Evolutionary conservation across 1,139 yeast species (phyloP).

Genomic region (Trichomonascaceae sp.): DNA sequence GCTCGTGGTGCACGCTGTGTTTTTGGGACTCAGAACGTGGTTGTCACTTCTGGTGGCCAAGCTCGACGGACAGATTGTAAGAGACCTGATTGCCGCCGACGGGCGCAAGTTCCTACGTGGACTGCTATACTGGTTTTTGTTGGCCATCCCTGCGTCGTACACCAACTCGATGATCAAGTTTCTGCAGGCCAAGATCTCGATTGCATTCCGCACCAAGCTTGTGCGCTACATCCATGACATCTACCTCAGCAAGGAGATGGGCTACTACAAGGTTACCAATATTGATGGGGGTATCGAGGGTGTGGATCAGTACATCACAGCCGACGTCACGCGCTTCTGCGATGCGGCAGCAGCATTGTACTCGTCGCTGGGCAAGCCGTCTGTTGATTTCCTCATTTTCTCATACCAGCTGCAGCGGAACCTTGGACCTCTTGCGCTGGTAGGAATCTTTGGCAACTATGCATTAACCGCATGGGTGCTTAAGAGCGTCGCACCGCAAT

Average conservation of each 20-base stretch:
- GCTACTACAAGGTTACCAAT: slow-evolving; percentile 55
- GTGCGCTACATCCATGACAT: slow-evolving; percentile 83
- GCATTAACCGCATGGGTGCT: slow-evolving; percentile 66
- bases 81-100: slow-evolving; percentile 75
- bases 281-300: slow-evolving; percentile 34
- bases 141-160: slow-evolving; percentile 89
- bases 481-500: slow-evolving; percentile 67
- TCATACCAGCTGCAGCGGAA: slow-evolving; percentile 74
- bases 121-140: slow-evolving; percentile 70
- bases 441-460: slow-evolving; percentile 73
- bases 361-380: slow-evolving; percentile 84
- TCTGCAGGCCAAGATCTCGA: slow-evolving; percentile 61
- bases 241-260: slow-evolving; percentile 69
- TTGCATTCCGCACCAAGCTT: slow-evolving; percentile 74
- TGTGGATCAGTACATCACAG: slow-evolving; percentile 66
- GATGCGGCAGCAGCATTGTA: slow-evolving; percentile 74
- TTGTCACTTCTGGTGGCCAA: slow-evolving; percentile 75
- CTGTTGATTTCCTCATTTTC: slow-evolving; percentile 78
- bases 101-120: slow-evolving; percentile 67
- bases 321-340: slow-evolving; percentile 72
- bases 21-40: slow-evolving; percentile 75
- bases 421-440: slow-evolving; percentile 72
- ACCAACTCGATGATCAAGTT: slow-evolving; percentile 85
- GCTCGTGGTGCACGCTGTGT: slow-evolving; percentile 58
- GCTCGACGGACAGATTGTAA: slow-evolving; percentile 84